Evolutionary conservation across 768 basidiomycete genomes (phyloP), one percentile per base, ranked within the genome.

Genomic region (Boletus barrowsii): DNA sequence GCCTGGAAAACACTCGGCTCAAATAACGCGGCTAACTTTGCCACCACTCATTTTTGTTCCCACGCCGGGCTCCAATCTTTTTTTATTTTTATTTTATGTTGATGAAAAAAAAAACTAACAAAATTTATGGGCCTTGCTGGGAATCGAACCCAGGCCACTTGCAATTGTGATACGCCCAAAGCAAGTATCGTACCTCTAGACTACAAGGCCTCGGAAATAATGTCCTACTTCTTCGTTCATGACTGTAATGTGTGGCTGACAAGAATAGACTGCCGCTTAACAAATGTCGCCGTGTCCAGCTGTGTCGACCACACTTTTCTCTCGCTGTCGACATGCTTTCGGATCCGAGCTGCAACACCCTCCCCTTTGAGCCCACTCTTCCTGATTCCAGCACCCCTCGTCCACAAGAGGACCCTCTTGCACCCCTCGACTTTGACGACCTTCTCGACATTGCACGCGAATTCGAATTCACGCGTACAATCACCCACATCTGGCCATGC

Each of bases 91-190:
- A 5, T 13, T 10, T n/a, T n/a, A n/a, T n/a, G n/a, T n/a, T n/a
- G 42, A n/a, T 29, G 42, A 43, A 43, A 5, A 29, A 43, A 26
- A 33, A 33, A 33, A n/a, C n/a, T 32, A 32, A 32, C 8, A n/a
- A 40, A 65, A 60, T 55, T 20, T 0, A 10, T 0, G 71, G 69
- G 71, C 71, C 67, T 63, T 55, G 56, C 72, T 66, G 71, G 65
- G 69, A 72, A 69, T 71, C 67, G 71, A 71, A 71, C 69, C 68
- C 67, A 71, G 67, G 69, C 58, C 70, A 73, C 70, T 72, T 69
- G 67, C 62, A 69, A 8, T 67, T 62, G 67, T 36, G 51, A 15
- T 33, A 0, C n/a, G 40, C 68, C 68, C 68, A 70, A 70, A 72
- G 69, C 71, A 69, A 71, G 65, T 69, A 68, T 68, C 68, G 71